Evolutionary conservation across 805 yeast genomes (phyloP).

Genomic region (Candida loeiensis): DNA sequence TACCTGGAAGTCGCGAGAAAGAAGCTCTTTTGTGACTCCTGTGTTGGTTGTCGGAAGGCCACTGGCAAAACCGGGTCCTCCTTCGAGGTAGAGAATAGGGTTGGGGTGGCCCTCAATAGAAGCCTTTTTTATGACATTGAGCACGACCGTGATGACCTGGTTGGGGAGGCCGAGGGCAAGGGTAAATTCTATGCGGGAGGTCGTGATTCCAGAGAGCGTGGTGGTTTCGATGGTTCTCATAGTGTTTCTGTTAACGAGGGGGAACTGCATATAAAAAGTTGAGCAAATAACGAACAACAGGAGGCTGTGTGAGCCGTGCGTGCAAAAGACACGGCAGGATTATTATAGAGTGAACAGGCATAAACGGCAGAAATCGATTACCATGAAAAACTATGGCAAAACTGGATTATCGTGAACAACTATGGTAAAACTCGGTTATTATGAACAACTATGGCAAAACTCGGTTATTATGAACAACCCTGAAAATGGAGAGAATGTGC

Average conservation of each 20-base stretch:
- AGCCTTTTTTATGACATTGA: constrained; percentile 32
- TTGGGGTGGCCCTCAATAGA: constrained; percentile 17
- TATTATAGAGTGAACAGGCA: too few relatives aligned
- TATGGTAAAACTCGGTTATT: too few relatives aligned
- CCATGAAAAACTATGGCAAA: too few relatives aligned
- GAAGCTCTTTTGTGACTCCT: constrained; percentile 34
- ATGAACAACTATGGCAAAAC: too few relatives aligned
- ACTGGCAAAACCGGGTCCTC: constrained; percentile 54
- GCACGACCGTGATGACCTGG: constrained; percentile 15
- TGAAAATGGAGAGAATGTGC: too few relatives aligned
- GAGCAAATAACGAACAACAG: too few relatives aligned
- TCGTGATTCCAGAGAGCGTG: constrained; percentile 17
- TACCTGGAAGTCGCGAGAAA: constrained; percentile 42
- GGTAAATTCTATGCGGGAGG: constrained; percentile 20
- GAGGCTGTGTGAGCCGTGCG: too few relatives aligned
- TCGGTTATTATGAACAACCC: too few relatives aligned
- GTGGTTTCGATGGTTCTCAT: constrained; percentile 5
- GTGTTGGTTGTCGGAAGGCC: constrained; percentile 34
- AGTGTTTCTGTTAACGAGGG: background rate
- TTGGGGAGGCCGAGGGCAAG: constrained; percentile 17
- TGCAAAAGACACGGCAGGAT: too few relatives aligned
- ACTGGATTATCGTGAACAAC: too few relatives aligned
- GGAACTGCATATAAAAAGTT: too few relatives aligned
- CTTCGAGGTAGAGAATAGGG: constrained; percentile 44
- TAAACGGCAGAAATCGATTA: too few relatives aligned